Base-by-base conservation (phyloP, 2,329 filamentous ascomycete species). In the Fusarium verrucosum region DNA sequence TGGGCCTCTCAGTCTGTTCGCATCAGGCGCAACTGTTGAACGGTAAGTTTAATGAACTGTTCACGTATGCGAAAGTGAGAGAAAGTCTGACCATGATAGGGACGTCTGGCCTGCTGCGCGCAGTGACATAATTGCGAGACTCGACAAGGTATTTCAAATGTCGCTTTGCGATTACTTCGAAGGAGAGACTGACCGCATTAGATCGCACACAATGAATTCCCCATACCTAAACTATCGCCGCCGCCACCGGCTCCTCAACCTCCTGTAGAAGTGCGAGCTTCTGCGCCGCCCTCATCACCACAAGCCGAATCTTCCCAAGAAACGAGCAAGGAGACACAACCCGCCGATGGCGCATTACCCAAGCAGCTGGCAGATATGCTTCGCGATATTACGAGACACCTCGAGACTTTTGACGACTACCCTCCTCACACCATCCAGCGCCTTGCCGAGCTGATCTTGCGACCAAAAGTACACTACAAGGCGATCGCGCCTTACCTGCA, bases 381-480 rank as follows among this genome's bases (percentile, higher is more conserved):
- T 42, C 74, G 77, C 58, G 85, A 85, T 55, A 89, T 92, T 65
- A 83, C 78, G 35, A 76, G 77, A 7, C 87, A 89, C 16, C 81
- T 97, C 45, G 82, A 81, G 4, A 85, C 85, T 66, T 99, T 99
- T 77, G 74, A 85, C 20, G 80, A 82, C 4, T 86, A 91, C 69
- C 94, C 95, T 2, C 95, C 95, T 1, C 92, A 98, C 75, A 98
- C 95, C 4, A 86, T 97, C 62, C 95, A 99, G 78, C 90, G 95
- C 35, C 85, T 99, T 20, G 88, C 93, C 20, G 95, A 99, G 81
- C 88, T 98, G 26, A 81, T 97, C 6, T 82, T 96, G 32, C 79
- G 83, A 23, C 95, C 95, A 2, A 89, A 82, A 59, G 83, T 84
- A 52, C 91, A 97, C 77, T 97, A 98, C 80, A 87, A 86, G 61